Percentiles rank a stretch among this genome's conserved stretches.
Evolutionary conservation across 1,139 yeast genomes (phyloP).

Genomic region (Candida sojae): DNA sequence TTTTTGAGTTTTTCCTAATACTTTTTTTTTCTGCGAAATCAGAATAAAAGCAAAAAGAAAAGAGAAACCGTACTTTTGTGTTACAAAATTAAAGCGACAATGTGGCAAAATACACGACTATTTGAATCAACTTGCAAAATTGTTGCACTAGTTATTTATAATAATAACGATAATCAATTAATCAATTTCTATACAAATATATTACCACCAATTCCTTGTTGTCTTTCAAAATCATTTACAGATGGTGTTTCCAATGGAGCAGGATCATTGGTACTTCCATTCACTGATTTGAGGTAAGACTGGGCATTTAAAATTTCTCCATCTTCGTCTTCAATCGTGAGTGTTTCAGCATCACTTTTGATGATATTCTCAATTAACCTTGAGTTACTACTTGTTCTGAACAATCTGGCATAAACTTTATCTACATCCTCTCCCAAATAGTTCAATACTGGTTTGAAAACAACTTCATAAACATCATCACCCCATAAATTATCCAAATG

Average conservation of each 20-base stretch:
- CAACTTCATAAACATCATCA: constrained; percentile 51
- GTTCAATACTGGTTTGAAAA: constrained; percentile 50
- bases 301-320: constrained; percentile 6
- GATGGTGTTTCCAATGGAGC: background rate
- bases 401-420: constrained; percentile 12
- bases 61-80: background rate
- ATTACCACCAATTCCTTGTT: constrained; percentile 5
- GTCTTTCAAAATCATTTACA: constrained; percentile 6
- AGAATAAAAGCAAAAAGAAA: background rate
- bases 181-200: constrained; percentile 1
- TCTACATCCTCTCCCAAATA: constrained; percentile 28
- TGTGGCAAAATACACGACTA: background rate
- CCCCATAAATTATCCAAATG: constrained; percentile 95
- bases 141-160: background rate
- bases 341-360: constrained; percentile 6
- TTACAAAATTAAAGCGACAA: background rate
- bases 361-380: constrained; percentile 15
- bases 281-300: constrained; percentile 12
- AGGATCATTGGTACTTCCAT: background rate
- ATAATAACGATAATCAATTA: background rate
- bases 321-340: constrained; percentile 5
- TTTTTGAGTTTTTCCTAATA: no score
- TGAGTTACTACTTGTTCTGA: constrained; percentile 5
- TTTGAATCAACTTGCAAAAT: background rate
- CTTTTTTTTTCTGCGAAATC: no score